phyloP scores from a whole-genome alignment of 345 rosid genomes.

The Linum trigynum region DNA sequence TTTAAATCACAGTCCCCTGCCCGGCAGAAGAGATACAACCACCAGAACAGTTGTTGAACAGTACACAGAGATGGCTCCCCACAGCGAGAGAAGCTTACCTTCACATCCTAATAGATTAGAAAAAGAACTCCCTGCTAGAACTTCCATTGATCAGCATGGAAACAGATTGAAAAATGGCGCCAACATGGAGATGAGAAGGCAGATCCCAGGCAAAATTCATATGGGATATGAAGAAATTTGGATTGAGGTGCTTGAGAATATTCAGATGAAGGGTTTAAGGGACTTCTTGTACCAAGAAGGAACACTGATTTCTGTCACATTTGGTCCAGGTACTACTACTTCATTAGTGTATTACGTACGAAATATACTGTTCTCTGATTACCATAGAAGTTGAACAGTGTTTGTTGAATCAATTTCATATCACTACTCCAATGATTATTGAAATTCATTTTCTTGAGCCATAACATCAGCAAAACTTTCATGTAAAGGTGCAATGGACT shows the following conservation, averaged over 20 bases:
- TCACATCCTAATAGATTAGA: not conserved
- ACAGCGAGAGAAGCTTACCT: slow-evolving; percentile 8
- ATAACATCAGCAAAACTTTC: too few relatives aligned
- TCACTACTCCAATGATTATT: too few relatives aligned
- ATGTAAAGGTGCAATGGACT: too few relatives aligned
- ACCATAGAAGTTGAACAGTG: too few relatives aligned
- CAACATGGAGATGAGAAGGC: slow-evolving; percentile 10
- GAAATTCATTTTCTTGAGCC: too few relatives aligned
- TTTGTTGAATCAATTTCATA: too few relatives aligned
- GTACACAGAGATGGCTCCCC: slow-evolving; percentile 2
- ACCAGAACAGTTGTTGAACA: not conserved
- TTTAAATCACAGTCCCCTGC: not conserved
- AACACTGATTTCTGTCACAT: slow-evolving; percentile 63
- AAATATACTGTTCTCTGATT: too few relatives aligned
- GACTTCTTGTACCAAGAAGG: slow-evolving; percentile 53
- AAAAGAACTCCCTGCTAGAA: too few relatives aligned
- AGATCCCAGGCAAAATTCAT: not conserved
- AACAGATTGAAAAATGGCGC: slow-evolving; percentile 2
- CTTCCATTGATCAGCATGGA: not conserved
- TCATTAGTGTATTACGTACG: too few relatives aligned
- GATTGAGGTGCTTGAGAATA: slow-evolving; percentile 21
- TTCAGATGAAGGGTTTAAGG: slow-evolving; percentile 17
- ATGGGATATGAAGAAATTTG: slow-evolving; percentile 20
- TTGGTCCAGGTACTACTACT: slow-evolving; percentile 58
- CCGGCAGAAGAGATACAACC: slow-evolving; percentile 3